Evolutionary conservation across 441 rosid species (phyloP).

Genomic region (Breynia disticha): DNA sequence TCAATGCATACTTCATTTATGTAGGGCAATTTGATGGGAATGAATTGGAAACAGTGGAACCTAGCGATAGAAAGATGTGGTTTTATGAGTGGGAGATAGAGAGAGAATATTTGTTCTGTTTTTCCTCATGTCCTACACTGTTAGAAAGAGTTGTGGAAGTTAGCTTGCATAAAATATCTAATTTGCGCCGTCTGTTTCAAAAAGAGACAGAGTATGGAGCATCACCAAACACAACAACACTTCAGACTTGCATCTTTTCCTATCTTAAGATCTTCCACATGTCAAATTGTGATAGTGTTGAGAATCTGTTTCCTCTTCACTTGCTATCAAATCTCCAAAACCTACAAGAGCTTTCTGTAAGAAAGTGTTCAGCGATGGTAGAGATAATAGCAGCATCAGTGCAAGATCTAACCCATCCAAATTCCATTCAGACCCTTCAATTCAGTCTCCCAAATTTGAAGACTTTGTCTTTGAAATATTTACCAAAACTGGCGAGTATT

Average conservation of each 20-base stretch:
- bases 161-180: neutral
- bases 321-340: conserved; percentile 5
- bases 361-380: neutral
- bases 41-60: too few species aligned
- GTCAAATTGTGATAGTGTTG: conserved; percentile 6
- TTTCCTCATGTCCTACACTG: neutral
- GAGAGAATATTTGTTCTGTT: conserved; percentile 4
- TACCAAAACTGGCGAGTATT: conserved; percentile 10
- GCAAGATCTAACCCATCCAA: neutral
- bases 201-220: neutral
- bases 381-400: conserved; percentile 16
- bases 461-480: neutral
- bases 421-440: neutral
- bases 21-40: too few species aligned
- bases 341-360: neutral
- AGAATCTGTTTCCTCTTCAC: conserved; percentile 9
- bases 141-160: conserved; percentile 13
- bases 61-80: neutral
- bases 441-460: conserved; percentile 9
- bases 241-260: conserved; percentile 10
- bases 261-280: neutral
- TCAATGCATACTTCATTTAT: too few species aligned
- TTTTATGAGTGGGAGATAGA: neutral
- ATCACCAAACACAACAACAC: neutral
- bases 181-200: conserved; percentile 8